Percentiles rank a stretch among this genome's conserved stretches.
These are phyloP conservation scores for Pseudonectria foliicola DNA, from an alignment of 2,329 filamentous ascomycete genomes.

Conservation along the genomic window DNA sequence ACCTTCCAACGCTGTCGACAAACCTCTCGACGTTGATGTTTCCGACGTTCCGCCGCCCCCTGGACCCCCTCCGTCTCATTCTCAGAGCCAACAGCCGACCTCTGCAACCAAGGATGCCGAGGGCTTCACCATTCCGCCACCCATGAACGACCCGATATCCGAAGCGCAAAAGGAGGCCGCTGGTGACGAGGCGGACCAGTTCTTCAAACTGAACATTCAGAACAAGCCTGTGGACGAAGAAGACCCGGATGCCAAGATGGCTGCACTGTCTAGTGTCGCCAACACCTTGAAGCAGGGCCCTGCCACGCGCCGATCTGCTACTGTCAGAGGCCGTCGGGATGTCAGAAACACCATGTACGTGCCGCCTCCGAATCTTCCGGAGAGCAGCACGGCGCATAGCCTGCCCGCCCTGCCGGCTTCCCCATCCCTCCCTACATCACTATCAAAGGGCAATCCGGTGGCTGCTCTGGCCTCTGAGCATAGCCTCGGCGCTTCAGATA, in stretches of 20 bases:
- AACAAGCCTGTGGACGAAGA: constrained; percentile 73
- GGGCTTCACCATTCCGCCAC: constrained; percentile 66
- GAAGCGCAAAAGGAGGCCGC: constrained; percentile 56
- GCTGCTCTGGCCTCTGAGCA: constrained; percentile 56
- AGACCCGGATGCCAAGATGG: constrained; percentile 65
- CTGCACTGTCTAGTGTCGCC: constrained; percentile 67
- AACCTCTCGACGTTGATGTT: constrained; percentile 38
- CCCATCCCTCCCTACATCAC: constrained; percentile 15
- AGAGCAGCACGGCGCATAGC: constrained; percentile 23
- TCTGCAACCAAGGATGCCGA: constrained; percentile 59
- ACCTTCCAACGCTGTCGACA: constrained; percentile 38
- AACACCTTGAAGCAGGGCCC: constrained; percentile 62
- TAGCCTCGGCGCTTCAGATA: constrained; percentile 63
- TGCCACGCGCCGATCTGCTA: constrained; percentile 64
- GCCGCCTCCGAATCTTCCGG: constrained; percentile 37
- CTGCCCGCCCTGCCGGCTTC: constrained; percentile 13
- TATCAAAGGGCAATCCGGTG: constrained; percentile 34
- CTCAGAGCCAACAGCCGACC: constrained; percentile 29
- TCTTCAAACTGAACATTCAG: constrained; percentile 74
- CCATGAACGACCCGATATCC: constrained; percentile 58
- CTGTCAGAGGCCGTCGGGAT: constrained; percentile 80
- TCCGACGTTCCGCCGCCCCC: constrained; percentile 46
- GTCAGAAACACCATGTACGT: constrained; percentile 87
- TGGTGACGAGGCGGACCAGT: constrained; percentile 53
- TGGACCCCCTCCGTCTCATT: constrained; percentile 39